Evolutionary conservation across 805 yeast species (phyloP).

Genomic region (Yarrowia divulgata): DNA sequence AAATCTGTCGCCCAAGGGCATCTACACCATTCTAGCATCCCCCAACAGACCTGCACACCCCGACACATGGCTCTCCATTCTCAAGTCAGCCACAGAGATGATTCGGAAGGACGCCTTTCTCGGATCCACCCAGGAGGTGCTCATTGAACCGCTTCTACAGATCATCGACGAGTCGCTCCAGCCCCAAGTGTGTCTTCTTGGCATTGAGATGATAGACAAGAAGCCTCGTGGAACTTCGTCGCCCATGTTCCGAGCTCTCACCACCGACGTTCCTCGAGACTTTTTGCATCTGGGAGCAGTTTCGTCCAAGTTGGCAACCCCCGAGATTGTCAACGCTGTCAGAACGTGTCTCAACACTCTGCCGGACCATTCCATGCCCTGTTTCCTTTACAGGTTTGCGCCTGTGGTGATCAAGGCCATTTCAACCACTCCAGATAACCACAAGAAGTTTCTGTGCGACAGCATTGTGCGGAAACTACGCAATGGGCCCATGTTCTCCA

Average conservation of each 20-base stretch:
- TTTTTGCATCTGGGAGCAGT: conserved; percentile 8
- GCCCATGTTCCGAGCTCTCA: conserved; percentile 10
- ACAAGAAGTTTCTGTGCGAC: conserved; percentile 10
- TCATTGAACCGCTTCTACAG: conserved; percentile 29
- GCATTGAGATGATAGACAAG: conserved; percentile 13
- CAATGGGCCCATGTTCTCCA: neutral
- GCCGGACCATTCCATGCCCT: conserved; percentile 29
- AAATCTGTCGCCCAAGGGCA: conserved; percentile 3
- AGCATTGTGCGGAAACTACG: conserved; percentile 16
- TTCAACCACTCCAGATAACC: neutral
- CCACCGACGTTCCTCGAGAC: conserved; percentile 9
- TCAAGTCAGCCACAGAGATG: conserved; percentile 1
- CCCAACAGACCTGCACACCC: neutral
- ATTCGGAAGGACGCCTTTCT: conserved; percentile 18
- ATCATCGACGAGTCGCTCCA: conserved; percentile 4
- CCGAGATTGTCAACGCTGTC: conserved; percentile 11
- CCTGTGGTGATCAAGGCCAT: conserved; percentile 23
- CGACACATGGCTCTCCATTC: conserved; percentile 10
- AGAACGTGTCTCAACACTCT: conserved; percentile 11
- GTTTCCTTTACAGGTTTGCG: conserved; percentile 28
- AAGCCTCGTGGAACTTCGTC: conserved; percentile 15
- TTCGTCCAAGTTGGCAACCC: neutral
- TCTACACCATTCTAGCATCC: conserved; percentile 20
- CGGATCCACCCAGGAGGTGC: conserved; percentile 24
- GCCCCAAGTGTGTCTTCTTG: conserved; percentile 8